phyloP scores from a whole-genome alignment of 2,329 filamentous ascomycete genomes.

The Aureobasidium sp. region DNA sequence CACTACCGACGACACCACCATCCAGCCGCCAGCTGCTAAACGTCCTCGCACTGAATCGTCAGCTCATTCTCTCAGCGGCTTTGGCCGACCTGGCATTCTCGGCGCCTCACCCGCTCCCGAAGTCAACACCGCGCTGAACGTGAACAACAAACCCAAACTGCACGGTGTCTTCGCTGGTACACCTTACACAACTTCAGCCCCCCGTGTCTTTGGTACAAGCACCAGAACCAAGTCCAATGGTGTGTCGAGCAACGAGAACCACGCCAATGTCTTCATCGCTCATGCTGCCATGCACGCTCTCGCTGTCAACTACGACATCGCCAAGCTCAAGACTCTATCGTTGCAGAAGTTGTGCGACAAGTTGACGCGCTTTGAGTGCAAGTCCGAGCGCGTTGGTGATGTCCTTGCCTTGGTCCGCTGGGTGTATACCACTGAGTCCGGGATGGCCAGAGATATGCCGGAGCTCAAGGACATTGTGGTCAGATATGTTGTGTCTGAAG shows the following conservation, averaged over 20 bases:
- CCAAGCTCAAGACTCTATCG: neutral
- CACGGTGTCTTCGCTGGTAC: neutral
- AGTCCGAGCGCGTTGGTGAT: neutral
- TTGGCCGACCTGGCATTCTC: neutral
- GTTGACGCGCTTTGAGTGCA: neutral
- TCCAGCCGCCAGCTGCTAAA: neutral
- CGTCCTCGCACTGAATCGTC: neutral
- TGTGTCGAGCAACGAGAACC: neutral
- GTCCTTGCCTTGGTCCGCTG: neutral
- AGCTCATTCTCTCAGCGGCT: neutral
- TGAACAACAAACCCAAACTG: neutral
- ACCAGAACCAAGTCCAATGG: neutral
- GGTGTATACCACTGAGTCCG: neutral
- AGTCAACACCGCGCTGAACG: neutral
- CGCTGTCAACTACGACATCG: neutral
- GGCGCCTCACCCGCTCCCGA: neutral
- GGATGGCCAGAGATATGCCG: neutral
- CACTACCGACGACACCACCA: neutral
- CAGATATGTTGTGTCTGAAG: constrained; percentile 1
- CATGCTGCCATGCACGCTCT: constrained; percentile 4
- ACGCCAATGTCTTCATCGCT: constrained; percentile 7
- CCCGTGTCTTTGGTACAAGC: neutral
- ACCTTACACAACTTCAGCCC: neutral
- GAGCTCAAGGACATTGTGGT: neutral
- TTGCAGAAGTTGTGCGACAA: neutral